Evolutionary conservation across 352 stramenopile species (phyloP).

Genomic region (Bremia lactucae): DNA sequence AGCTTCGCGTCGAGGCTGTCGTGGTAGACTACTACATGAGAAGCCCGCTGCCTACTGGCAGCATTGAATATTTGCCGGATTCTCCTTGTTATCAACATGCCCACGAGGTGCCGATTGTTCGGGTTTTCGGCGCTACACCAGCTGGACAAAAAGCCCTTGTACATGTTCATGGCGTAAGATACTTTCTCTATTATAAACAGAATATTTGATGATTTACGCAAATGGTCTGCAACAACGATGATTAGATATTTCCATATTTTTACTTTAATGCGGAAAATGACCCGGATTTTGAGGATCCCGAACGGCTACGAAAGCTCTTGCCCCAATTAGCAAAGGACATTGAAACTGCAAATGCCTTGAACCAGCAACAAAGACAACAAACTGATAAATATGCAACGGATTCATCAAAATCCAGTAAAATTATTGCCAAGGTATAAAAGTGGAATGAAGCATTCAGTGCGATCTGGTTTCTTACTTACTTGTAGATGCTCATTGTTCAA

Average conservation of each 20-base stretch:
- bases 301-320: constrained; percentile 43
- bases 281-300: constrained; percentile 49
- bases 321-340: constrained; percentile 65
- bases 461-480: background rate
- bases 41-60: constrained; percentile 35
- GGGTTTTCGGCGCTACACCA: constrained; percentile 83
- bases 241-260: constrained; percentile 85
- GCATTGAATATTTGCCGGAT: constrained; percentile 31
- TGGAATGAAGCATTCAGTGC: background rate
- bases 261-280: constrained; percentile 71
- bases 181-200: background rate
- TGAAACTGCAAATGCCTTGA: constrained; percentile 38
- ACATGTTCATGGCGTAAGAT: constrained; percentile 78
- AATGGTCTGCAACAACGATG: background rate
- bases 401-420: constrained; percentile 12
- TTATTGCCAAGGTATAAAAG: constrained; percentile 55
- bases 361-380: constrained; percentile 27
- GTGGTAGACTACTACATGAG: constrained; percentile 80
- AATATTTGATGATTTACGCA: background rate
- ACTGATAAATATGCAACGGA: constrained; percentile 3
- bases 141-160: constrained; percentile 85
- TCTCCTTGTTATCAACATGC: constrained; percentile 65
- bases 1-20: constrained; percentile 60
- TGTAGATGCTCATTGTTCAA: constrained; percentile 77
- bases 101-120: constrained; percentile 72